Percentiles rank a stretch among this genome's conserved stretches.
These are phyloP conservation scores for Quercus ilex DNA, from an alignment of 306 rosid genomes.

Conservation along the genomic window DNA sequence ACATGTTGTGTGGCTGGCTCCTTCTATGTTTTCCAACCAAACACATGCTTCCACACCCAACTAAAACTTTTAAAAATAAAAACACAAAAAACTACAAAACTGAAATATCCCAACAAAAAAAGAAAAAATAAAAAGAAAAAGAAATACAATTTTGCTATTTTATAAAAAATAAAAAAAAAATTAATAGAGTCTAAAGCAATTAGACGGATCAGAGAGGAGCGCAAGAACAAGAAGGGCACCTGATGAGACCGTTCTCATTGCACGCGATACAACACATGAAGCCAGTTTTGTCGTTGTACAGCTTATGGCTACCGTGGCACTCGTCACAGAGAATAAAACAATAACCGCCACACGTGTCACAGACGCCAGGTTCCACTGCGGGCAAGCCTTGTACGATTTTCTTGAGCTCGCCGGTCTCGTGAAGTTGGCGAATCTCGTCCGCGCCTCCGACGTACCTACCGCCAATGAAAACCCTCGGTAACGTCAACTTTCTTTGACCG, in stretches of 20 bases:
- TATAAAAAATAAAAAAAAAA: not conserved
- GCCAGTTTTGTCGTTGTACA: conserved; percentile 63
- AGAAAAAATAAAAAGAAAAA: too few relatives aligned
- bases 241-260: conserved; percentile 83
- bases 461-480: conserved; percentile 79
- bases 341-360: conserved; percentile 68
- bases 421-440: conserved; percentile 63
- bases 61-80: not conserved
- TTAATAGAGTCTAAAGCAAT: not conserved
- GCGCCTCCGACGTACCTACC: conserved; percentile 87
- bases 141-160: not conserved
- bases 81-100: conserved; percentile 20
- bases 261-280: conserved; percentile 64
- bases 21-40: conserved; percentile 8
- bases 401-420: conserved; percentile 91
- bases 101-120: not conserved
- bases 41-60: conserved; percentile 8
- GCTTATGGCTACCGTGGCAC: conserved; percentile 76
- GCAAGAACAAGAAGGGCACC: conserved; percentile 79
- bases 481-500: conserved; percentile 41
- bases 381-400: conserved; percentile 78
- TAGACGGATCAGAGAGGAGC: conserved; percentile 31
- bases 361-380: conserved; percentile 47
- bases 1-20: not conserved
- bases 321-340: conserved; percentile 71